Percentiles rank a stretch among this genome's conserved stretches.
phyloP scores from a whole-genome alignment of 176 grass and related monocot genomes.

The Tuctoria greenei region DNA sequence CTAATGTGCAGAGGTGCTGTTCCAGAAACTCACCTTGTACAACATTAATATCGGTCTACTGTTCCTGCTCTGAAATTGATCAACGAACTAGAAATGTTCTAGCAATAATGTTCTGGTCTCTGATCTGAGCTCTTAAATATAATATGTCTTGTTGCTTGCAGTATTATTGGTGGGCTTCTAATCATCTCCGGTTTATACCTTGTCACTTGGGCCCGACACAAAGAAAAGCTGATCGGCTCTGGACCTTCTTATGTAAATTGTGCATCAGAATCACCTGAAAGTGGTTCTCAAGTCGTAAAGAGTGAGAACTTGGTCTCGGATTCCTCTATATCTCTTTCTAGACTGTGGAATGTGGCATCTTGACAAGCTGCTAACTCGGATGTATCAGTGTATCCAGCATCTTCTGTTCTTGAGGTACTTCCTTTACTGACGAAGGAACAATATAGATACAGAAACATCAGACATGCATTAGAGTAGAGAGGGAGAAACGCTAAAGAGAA shows the following conservation, averaged over 20 bases:
- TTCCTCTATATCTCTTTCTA: slow-evolving; percentile 49
- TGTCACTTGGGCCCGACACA: slow-evolving; percentile 77
- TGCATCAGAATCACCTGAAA: slow-evolving; percentile 30
- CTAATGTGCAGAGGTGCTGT: too few species aligned
- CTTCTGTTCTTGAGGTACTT: slow-evolving; percentile 4
- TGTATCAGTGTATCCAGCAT: neutral
- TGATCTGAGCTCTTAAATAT: slow-evolving; percentile 30
- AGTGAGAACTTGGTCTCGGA: slow-evolving; percentile 40
- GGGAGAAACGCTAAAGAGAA: slow-evolving; percentile 19
- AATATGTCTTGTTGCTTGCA: slow-evolving; percentile 47
- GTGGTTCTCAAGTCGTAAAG: slow-evolving; percentile 38
- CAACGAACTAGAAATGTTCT: neutral
- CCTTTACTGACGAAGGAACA: slow-evolving; percentile 8
- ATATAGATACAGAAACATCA: slow-evolving; percentile 30
- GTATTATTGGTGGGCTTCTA: slow-evolving; percentile 77
- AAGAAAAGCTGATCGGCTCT: slow-evolving; percentile 40
- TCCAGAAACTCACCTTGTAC: too few species aligned
- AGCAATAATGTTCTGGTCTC: neutral
- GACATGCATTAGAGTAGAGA: slow-evolving; percentile 36
- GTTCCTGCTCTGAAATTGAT: slow-evolving; percentile 1
- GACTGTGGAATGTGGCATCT: slow-evolving; percentile 40
- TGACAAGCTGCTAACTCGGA: slow-evolving; percentile 9
- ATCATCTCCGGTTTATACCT: slow-evolving; percentile 84
- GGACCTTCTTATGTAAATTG: slow-evolving; percentile 48
- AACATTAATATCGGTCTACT: neutral